Evolutionary conservation across 2,329 filamentous ascomycete species (phyloP), one percentile per base, ranked within the genome.

Genomic region (Aspergillus glaucus): DNA sequence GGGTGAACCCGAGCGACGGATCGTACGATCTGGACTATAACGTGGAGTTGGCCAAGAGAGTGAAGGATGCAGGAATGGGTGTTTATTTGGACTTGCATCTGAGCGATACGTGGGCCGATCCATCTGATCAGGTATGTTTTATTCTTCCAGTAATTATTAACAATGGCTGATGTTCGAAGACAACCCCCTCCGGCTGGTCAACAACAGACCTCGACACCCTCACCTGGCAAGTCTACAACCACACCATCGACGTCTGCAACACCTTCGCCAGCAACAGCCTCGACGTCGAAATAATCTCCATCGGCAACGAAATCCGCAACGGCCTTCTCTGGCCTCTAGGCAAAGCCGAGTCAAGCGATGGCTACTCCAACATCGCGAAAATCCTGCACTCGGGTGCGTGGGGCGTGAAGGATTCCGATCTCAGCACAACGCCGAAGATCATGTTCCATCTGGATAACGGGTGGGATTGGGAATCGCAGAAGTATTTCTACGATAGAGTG

Each of bases 381-480:
- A 71, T 89, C 19, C 75, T 88, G 7, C 79, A 85, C 60, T 82
- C 81, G 6, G 85, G 81, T 0, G 75, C 80, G 0, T 77, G 73
- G 49, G 86, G 80, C 2, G 76, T 89, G 59, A 85, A 82, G 58
- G 81, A 85, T 58, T 84, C 80, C 4, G 70, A 66, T 3, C 68
- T 86, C 22, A 64, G 64, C 37, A 73, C 77, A 0, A 75, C 78
- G 53, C 82, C 85, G 1, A 79, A 83, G 62, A 86, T 88, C 64
- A 82, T 88, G 81, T 79, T 88, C 37, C 86, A 88, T 59, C 75
- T 88, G 3, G 84, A 88, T 64, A 85, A 87, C 59, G 85, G 85
- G n/a, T 89, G 84, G 82, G 77, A 85, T 54, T 86, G 80, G 81
- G 72, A 67, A 3, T 78, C 78, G 2, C 84, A 88, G 62, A 69